Conservation (phyloP, 305 asterid species). For the Salvia sclarea region DNA sequence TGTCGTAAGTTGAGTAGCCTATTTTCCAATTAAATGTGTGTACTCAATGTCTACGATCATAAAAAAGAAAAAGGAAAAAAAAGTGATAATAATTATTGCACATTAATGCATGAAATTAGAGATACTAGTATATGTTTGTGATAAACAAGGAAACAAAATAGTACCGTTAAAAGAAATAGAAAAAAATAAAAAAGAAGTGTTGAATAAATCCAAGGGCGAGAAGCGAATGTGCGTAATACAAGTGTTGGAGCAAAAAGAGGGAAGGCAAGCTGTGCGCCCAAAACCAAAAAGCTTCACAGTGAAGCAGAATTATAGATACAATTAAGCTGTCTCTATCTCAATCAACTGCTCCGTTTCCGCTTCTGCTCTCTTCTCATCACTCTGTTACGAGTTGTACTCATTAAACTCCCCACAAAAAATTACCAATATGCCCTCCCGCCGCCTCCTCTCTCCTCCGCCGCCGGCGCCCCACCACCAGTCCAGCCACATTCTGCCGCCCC, state of each 20-base stretch:
- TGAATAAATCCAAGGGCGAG: constrained; percentile 13
- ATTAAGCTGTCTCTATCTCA: constrained; percentile 20
- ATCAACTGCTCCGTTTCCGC: constrained; percentile 25
- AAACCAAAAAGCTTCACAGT: constrained; percentile 24
- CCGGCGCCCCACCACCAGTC: constrained; percentile 39
- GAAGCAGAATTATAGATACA: constrained; percentile 28
- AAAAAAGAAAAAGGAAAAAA: too few species aligned
- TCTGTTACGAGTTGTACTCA: constrained; percentile 36
- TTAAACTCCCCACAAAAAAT: constrained; percentile 20
- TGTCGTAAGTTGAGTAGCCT: too few species aligned
- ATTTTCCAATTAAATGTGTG: too few species aligned
- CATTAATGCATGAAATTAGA: not conserved
- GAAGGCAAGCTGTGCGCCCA: too few species aligned
- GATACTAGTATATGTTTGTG: too few species aligned
- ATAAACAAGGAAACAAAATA: not conserved
- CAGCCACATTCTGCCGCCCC: constrained; percentile 43
- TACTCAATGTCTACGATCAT: not conserved
- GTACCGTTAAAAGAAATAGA: not conserved
- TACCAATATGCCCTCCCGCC: constrained; percentile 75
- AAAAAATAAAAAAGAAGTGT: not conserved
- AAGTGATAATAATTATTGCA: not conserved
- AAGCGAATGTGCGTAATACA: not conserved
- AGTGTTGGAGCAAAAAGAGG: not conserved
- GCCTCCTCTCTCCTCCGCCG: constrained; percentile 49
- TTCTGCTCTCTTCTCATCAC: constrained; percentile 23